phyloP scores from a whole-genome alignment of 2,329 filamentous ascomycete genomes.

The Fusarium stilboides region DNA sequence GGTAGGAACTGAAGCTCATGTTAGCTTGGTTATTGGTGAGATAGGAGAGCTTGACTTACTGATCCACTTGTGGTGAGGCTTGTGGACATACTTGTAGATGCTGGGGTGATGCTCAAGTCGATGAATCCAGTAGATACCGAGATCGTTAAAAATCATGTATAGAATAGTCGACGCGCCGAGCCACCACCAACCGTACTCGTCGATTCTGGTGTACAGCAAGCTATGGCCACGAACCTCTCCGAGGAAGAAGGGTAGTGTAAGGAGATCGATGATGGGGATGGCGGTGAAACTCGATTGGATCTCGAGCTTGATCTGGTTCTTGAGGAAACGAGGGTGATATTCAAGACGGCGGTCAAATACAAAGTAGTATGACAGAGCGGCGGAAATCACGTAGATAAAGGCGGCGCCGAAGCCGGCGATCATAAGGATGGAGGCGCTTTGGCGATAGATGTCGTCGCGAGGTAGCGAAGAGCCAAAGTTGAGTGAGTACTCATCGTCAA shows the following conservation, averaged over 20 bases:
- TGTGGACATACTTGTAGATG: slow-evolving; percentile 64
- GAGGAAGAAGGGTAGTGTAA: slow-evolving; percentile 63
- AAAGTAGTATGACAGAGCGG: slow-evolving; percentile 80
- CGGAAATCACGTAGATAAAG: slow-evolving; percentile 74
- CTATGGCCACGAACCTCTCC: slow-evolving; percentile 64
- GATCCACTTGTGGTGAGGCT: slow-evolving; percentile 66
- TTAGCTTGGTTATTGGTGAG: slow-evolving; percentile 1
- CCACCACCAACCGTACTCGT: slow-evolving; percentile 60
- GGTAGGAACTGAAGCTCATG: slow-evolving; percentile 56
- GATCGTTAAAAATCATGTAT: slow-evolving; percentile 63
- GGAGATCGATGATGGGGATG: slow-evolving; percentile 61
- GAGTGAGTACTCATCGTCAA: slow-evolving; percentile 38
- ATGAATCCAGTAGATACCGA: slow-evolving; percentile 65
- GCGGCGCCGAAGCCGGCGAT: slow-evolving; percentile 59
- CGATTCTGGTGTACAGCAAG: slow-evolving; percentile 57
- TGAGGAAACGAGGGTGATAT: slow-evolving; percentile 64
- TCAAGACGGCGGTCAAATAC: slow-evolving; percentile 66
- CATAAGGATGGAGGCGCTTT: slow-evolving; percentile 57
- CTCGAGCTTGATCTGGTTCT: slow-evolving; percentile 63
- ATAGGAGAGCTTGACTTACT: slow-evolving; percentile 49
- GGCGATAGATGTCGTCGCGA: slow-evolving; percentile 60
- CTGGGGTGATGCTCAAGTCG: slow-evolving; percentile 62
- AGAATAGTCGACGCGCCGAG: slow-evolving; percentile 56
- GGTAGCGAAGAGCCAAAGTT: slow-evolving; percentile 53
- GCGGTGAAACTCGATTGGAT: slow-evolving; percentile 60